phyloP scores from a whole-genome alignment of 73 alveolate genomes.

The Symbiodinium natans region DNA sequence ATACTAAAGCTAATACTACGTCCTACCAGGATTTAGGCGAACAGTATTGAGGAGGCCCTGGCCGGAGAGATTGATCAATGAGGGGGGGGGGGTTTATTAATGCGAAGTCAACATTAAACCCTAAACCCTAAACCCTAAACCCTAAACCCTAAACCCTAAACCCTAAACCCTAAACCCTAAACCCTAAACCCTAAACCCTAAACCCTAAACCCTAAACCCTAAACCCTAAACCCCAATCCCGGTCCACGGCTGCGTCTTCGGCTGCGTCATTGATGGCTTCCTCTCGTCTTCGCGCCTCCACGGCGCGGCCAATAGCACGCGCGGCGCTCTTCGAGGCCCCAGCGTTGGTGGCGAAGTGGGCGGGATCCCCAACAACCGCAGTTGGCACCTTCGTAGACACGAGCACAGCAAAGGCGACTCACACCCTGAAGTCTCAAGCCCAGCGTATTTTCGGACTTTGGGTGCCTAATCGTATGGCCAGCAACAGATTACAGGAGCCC shows the following conservation, averaged over 20 bases:
- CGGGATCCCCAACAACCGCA: constrained; percentile 60
- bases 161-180: background rate
- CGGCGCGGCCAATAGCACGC: constrained; percentile 18
- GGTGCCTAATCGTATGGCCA: too few species aligned
- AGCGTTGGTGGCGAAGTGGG: constrained; percentile 59
- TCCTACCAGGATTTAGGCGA: too few species aligned
- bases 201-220: background rate
- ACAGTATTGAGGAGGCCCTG: too few species aligned
- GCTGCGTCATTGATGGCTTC: constrained; percentile 13
- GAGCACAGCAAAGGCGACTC: too few species aligned
- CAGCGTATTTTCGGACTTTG: too few species aligned
- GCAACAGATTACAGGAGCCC: too few species aligned
- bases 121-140: background rate
- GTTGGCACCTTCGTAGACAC: background rate
- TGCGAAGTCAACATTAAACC: too few species aligned
- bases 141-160: background rate
- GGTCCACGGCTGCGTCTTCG: constrained; percentile 42
- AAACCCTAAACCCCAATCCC: background rate
- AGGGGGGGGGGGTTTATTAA: too few species aligned
- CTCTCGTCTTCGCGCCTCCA: constrained; percentile 63
- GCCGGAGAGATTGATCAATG: too few species aligned
- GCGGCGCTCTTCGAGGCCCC: background rate
- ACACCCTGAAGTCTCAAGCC: too few species aligned
- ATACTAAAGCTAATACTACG: too few species aligned
- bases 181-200: background rate